Evolutionary conservation across 2,329 filamentous ascomycete genomes (phyloP), one percentile per base, ranked within the genome.

Genomic region (Neophaeococcomyces aloes): DNA sequence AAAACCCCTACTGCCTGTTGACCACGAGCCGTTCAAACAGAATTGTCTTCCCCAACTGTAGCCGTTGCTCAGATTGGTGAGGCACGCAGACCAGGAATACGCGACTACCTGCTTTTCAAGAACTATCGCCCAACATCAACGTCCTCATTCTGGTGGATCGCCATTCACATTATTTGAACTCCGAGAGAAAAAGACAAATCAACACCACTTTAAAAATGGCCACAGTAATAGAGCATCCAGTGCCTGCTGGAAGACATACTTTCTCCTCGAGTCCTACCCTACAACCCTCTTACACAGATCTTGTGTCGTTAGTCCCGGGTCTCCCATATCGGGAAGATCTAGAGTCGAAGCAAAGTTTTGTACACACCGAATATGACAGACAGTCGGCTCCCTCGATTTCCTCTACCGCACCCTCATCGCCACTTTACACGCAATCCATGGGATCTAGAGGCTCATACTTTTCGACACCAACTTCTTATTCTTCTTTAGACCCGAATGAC

Each of bases 371-470:
- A 14, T 53, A 55, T 45, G 48, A 34, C 25, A 42, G 38, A 14
- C 15, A 38, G 14, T 50, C 45, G 29, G 44, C 60, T 11, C 59
- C 61, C 7, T 62, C 64, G 2, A 45, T 57, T 3, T 53, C 59
- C 4, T 65, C 65, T 10, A 63, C 65, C 15, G 54, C 58, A 4
- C 57, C 60, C 2, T 57, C 64, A 8, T 68, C 65, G 14, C 61
- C 65, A 5, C 58, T 53, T 30, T 57, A 63, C 48, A 54, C 55
- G 3, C 58, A 57, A 18, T 53, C 58, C 8, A 48, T 54, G 19
- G 51, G 54, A 18, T 56, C 59, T 2, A 53, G 56, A 43, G 51
- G 58, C 3, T 59, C 61, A 11, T 64, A 63, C 40, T 55, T 59
- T 6, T 62, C 65, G 3, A 58, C 62, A 32, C 59, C 63, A n/a